A percentile compares a stretch with the other conserved stretches of the same genome.
Evolutionary conservation across 1,139 yeast species (phyloP).

Genomic region (Candida pseudoviswanathii): DNA sequence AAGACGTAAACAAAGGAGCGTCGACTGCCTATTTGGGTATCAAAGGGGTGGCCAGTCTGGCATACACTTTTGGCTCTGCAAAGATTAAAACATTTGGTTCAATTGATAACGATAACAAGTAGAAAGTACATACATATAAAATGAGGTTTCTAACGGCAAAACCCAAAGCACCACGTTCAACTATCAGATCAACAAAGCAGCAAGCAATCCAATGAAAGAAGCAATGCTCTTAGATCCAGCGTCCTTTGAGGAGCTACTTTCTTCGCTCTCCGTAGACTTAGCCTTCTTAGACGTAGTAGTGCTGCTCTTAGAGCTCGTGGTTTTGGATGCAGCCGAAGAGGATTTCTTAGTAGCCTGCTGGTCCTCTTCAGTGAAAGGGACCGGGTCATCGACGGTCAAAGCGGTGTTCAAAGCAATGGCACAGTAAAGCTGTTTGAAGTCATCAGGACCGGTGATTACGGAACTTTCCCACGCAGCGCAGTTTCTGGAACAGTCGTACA

Average conservation of each 20-base stretch:
- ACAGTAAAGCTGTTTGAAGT: not conserved
- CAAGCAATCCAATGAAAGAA: not conserved
- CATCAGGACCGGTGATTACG: not conserved
- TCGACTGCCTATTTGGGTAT: not conserved
- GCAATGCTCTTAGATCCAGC: not conserved
- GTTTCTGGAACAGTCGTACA: not conserved
- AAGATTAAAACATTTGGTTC: too few species aligned
- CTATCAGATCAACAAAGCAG: slow-evolving; percentile 1
- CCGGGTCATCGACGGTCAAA: not conserved
- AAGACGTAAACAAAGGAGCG: not conserved
- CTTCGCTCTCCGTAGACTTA: not conserved
- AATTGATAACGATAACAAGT: too few species aligned
- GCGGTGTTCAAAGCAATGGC: not conserved
- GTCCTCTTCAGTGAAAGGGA: not conserved
- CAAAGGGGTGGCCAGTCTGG: not conserved
- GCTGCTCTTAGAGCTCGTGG: not conserved
- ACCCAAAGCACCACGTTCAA: too few species aligned
- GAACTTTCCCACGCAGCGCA: not conserved
- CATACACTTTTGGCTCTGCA: too few species aligned
- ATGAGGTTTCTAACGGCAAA: too few species aligned
- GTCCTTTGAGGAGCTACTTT: not conserved
- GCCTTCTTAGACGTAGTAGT: not conserved
- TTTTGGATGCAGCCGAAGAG: not conserved
- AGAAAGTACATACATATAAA: too few species aligned
- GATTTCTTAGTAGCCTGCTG: not conserved